phyloP scores from a whole-genome alignment of 148 eudicot species.

The Rhododendron griersonianum region DNA sequence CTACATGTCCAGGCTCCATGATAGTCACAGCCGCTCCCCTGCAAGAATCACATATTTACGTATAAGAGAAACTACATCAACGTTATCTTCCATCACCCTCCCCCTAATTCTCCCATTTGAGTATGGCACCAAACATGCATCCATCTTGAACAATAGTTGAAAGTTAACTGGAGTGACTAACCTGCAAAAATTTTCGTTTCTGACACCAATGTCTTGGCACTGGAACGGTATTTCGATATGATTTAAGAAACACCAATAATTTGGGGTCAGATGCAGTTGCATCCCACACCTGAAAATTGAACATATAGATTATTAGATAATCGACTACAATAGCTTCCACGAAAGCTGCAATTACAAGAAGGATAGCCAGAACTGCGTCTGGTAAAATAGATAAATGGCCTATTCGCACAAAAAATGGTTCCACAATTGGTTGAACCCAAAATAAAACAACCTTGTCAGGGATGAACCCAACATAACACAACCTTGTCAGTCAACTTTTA shows the following conservation, averaged over 20 bases:
- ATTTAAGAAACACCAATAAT: conserved; percentile 76
- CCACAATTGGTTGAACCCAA: background rate
- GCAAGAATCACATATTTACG: conserved; percentile 97
- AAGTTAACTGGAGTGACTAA: conserved; percentile 26
- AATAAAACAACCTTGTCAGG: background rate
- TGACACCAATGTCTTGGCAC: conserved; percentile 98
- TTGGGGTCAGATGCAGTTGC: conserved; percentile 88
- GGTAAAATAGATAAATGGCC: background rate
- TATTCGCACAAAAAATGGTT: background rate
- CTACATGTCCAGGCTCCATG: conserved; percentile 85
- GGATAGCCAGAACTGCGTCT: background rate
- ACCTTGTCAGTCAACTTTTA: background rate
- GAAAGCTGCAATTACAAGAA: background rate
- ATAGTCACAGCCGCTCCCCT: conserved; percentile 86
- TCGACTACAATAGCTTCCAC: background rate
- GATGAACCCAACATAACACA: background rate
- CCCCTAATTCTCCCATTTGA: conserved; percentile 29
- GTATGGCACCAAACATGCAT: conserved; percentile 19
- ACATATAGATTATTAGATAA: conserved; percentile 2
- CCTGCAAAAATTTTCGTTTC: conserved; percentile 94
- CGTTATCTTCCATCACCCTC: conserved; percentile 43
- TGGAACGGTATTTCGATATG: conserved; percentile 89
- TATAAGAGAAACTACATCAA: conserved; percentile 90
- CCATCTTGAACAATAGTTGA: conserved; percentile 7
- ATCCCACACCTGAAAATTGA: conserved; percentile 79